Evolutionary conservation across 2,329 filamentous ascomycete species (phyloP), one percentile per base, ranked within the genome.

Genomic region (Fusarium nelsonii): DNA sequence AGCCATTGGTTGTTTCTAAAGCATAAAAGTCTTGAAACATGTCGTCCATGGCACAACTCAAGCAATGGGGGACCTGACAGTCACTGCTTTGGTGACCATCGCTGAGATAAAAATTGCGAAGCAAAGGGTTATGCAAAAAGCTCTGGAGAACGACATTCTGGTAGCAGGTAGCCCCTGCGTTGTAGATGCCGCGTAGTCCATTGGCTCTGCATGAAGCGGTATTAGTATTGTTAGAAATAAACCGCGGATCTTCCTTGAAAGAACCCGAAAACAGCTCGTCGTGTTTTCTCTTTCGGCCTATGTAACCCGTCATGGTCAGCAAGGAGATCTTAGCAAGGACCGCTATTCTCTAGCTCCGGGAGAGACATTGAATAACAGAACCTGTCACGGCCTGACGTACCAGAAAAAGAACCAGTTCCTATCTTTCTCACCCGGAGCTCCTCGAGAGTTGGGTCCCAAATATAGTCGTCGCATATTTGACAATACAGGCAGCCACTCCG

Each of bases 121-220:
- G 87, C 44, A 97, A 86, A 1, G 95, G 95, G 76, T 98, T 97
- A 81, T 97, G 95, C 56, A 98, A 87, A 73, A 99, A 90, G 58
- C 92, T 94, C 79, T 98, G 96, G 16, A 99, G 85, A 48, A 98
- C 94, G 32, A 97, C 95, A 73, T 96, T 97, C 86, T 98, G 95
- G 80, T 97, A 99, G 82, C 95, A 99, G 12, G 96, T 98, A 61
- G 97, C 94, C n/a, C 95, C 96, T 78, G 97, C 95, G 76, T 98
- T 99, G 80, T 97, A 97, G 64, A 99, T 91, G 33, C 95, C 95
- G 36, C 96, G 90, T 39, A 97, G 88, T 11, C 96, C 95, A 71
- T 91, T 94, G 18, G 93, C 94, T 58, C 92, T 90, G 77, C 95
- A 97, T 14, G 93, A 92, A 8, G 92, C 90, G 59, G 90, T 87